These are phyloP conservation scores for Pleurotus eryngii DNA, from an alignment of 768 basidiomycete genomes.

Conservation along the genomic window DNA sequence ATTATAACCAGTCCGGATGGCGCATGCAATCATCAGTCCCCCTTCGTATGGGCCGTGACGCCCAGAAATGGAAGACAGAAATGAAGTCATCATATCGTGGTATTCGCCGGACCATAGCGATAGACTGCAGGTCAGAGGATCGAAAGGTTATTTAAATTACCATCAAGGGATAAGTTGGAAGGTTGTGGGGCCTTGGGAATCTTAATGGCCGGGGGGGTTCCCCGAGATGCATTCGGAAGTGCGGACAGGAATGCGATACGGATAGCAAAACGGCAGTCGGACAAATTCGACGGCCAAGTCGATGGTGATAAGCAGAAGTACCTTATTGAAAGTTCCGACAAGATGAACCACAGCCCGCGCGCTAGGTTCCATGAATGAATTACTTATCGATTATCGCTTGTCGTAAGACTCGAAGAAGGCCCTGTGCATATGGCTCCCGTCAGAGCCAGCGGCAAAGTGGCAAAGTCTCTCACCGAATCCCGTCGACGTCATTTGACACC, in stretches of 20 bases:
- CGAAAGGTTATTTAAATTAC: not conserved
- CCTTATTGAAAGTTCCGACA: not conserved
- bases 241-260: not conserved
- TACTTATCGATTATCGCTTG: no score
- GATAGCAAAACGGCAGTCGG: not conserved
- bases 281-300: not conserved
- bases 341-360: no score
- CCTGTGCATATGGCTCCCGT: no score
- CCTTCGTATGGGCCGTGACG: not conserved
- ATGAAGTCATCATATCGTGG: not conserved
- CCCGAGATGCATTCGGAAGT: not conserved
- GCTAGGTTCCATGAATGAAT: no score
- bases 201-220: not conserved
- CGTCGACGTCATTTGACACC: no score
- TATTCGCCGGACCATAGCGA: slow-evolving; percentile 5
- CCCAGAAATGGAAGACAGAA: not conserved
- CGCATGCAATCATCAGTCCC: not conserved
- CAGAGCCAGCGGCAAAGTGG: no score
- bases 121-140: not conserved
- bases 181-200: not conserved
- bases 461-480: no score
- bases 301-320: slow-evolving; percentile 7
- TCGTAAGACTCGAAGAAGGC: no score
- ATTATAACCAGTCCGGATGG: slow-evolving; percentile 3
- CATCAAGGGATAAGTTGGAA: not conserved